Percentiles rank a stretch among this genome's conserved stretches.
These are phyloP conservation scores for Naumovozyma dairenensis DNA, from an alignment of 805 yeast genomes.

Conservation along the genomic window DNA sequence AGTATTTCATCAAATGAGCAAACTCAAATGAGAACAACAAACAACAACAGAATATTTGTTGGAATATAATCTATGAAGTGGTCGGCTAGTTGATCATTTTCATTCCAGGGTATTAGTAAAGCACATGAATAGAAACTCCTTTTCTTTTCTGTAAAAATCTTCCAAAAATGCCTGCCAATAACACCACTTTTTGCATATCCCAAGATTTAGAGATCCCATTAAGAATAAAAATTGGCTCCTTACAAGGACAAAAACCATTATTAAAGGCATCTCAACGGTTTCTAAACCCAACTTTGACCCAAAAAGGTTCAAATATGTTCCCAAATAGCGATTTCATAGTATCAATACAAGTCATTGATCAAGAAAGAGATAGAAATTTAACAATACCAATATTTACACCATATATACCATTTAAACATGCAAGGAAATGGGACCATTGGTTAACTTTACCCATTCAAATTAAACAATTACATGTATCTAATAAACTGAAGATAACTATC, in stretches of 20 bases:
- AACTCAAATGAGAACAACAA: too few relatives aligned
- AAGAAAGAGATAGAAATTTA: slow-evolving; percentile 36
- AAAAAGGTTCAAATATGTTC: slow-evolving; percentile 32
- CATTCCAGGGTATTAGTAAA: too few relatives aligned
- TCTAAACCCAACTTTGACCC: slow-evolving; percentile 37
- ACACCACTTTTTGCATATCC: slow-evolving; percentile 46
- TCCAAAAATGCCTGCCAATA: slow-evolving; percentile 9
- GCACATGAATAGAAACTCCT: too few relatives aligned
- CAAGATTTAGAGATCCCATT: slow-evolving; percentile 44
- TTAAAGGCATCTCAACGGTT: slow-evolving; percentile 38
- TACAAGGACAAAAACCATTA: slow-evolving; percentile 36
- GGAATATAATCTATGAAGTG: too few relatives aligned
- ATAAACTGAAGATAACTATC: slow-evolving; percentile 50
- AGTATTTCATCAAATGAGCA: too few relatives aligned
- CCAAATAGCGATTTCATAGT: slow-evolving; percentile 33
- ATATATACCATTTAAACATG: slow-evolving; percentile 36
- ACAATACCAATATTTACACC: slow-evolving; percentile 42
- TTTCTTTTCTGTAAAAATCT: not conserved
- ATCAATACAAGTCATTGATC: slow-evolving; percentile 35
- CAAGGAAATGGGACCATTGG: slow-evolving; percentile 63
- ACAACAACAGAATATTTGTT: too few relatives aligned
- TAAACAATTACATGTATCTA: slow-evolving; percentile 55
- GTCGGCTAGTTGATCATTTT: too few relatives aligned
- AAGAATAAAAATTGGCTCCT: slow-evolving; percentile 36
- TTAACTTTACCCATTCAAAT: slow-evolving; percentile 61